phyloP scores from a whole-genome alignment of 805 yeast species.

The Barnettozyma vustinii region DNA sequence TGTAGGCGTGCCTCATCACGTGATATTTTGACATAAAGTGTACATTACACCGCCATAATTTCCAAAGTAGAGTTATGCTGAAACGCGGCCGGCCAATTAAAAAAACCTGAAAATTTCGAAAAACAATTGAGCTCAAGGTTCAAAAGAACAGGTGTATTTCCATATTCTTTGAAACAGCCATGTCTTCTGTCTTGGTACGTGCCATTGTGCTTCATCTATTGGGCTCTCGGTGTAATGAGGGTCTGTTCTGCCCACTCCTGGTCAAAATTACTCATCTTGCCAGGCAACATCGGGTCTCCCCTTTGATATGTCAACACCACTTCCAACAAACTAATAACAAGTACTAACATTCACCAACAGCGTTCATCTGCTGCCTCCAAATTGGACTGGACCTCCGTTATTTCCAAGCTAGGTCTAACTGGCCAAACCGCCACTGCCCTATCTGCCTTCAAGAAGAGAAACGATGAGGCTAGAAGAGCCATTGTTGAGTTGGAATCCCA shows the following conservation, averaged over 20 bases:
- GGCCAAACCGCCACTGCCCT: slow-evolving; percentile 88
- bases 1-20: not conserved
- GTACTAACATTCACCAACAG: slow-evolving; percentile 30
- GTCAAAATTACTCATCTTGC: not conserved
- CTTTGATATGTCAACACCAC: not conserved
- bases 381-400: slow-evolving; percentile 92
- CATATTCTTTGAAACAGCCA: slow-evolving; percentile 4
- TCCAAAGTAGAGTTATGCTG: not conserved
- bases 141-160: not conserved
- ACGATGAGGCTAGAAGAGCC: slow-evolving; percentile 92
- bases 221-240: not conserved
- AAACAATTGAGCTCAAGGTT: not conserved
- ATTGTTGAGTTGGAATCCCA: slow-evolving; percentile 66
- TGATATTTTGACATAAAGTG: slow-evolving; percentile 1
- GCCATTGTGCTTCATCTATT: not conserved
- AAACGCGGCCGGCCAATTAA: slow-evolving; percentile 4
- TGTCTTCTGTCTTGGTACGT: slow-evolving; percentile 16
- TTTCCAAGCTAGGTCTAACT: slow-evolving; percentile 82
- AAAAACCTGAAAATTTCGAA: slow-evolving; percentile 5
- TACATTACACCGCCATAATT: not conserved
- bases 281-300: not conserved
- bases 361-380: slow-evolving; percentile 64
- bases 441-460: slow-evolving; percentile 94
- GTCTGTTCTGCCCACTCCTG: not conserved
- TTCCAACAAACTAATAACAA: not conserved